Base-by-base conservation (phyloP, 2,329 filamentous ascomycete genomes). In the Sarocladium oryzae region DNA sequence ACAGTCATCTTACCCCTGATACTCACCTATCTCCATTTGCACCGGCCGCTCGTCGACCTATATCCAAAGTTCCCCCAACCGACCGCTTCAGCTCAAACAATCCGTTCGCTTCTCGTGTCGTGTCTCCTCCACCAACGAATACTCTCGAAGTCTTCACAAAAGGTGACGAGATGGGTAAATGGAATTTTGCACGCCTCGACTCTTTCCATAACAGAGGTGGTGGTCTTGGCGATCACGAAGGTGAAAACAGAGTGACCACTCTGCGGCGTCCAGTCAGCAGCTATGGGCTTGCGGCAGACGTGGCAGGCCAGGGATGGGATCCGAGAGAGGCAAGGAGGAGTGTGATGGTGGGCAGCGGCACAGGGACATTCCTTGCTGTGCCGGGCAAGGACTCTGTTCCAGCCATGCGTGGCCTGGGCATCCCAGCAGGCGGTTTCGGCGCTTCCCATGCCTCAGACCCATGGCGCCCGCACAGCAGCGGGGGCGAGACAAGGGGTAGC, bases 131-230 rank as follows among this genome's bases (percentile, higher is more conserved):
- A 30, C 69, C 78, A 5, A 77, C 74, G 7, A 74, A 78, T 52
- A 78, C 75, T 6, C 74, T 83, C 26, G 79, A 82, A 56, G 74
- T 83, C 20, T 83, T 80, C 55, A 81, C 77, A 52, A 82, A 82
- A 64, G 73, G 75, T 55, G 75, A 80, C 50, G 77, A 82, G 57
- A 74, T 77, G 54, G 66, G 79, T 36, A 74, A 78, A 57, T 83
- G 79, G 79, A 79, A 77, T 51, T 81, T 79, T 61, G 71, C 77
- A 45, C 72, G 74, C 51, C 71, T 82, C 52, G 63, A 62, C 58
- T 68, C 63, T 53, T 49, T 65, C 43, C 57, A 56, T 18, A 37
- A 11, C 28, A 23, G 52, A 20, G 23, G 32, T 21, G 18, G 9
- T n/a, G n/a, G 16, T n/a, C 2, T 21, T 20, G 36, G 38, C n/a